These are phyloP conservation scores for Heritiera littoralis DNA, from an alignment of 345 rosid species.

Conservation along the genomic window DNA sequence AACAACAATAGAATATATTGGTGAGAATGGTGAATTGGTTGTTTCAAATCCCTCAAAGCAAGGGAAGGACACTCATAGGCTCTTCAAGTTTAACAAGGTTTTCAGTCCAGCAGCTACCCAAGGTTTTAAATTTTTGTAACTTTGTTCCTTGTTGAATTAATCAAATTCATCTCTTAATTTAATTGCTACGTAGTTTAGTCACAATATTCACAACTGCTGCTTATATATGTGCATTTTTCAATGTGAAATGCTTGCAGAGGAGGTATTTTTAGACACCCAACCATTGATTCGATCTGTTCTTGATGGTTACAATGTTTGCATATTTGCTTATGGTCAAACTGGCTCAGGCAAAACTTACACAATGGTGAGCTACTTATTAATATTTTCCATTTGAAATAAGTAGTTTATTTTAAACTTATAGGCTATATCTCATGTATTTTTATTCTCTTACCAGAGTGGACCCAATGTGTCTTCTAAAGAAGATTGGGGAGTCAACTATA, in stretches of 20 bases:
- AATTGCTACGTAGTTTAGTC: constrained; percentile 11
- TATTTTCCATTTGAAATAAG: constrained; percentile 13
- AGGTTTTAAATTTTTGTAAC: constrained; percentile 45
- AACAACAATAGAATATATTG: constrained; percentile 71
- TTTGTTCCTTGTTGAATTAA: constrained; percentile 5
- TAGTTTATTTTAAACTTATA: constrained; percentile 16
- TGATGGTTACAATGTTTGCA: constrained; percentile 94
- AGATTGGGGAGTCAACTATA: constrained; percentile 97
- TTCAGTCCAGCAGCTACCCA: constrained; percentile 79
- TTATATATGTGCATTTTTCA: neutral
- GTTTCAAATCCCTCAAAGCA: constrained; percentile 80
- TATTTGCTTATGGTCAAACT: constrained; percentile 99
- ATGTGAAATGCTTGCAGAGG: constrained; percentile 54
- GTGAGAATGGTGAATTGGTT: constrained; percentile 91
- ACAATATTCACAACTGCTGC: neutral
- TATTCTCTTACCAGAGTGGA: constrained; percentile 65
- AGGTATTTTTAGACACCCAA: constrained; percentile 84
- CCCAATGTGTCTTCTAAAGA: constrained; percentile 71
- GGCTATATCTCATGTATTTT: constrained; percentile 16
- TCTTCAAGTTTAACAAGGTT: constrained; percentile 91
- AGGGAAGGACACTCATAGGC: constrained; percentile 74
- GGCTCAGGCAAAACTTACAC: constrained; percentile 99
- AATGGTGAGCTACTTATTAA: constrained; percentile 53
- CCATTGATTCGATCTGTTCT: constrained; percentile 94
- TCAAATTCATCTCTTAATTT: constrained; percentile 4